Evolutionary conservation across 108 stramenopile genomes (phyloP).

Genomic region (Cyclotella baltica): DNA sequence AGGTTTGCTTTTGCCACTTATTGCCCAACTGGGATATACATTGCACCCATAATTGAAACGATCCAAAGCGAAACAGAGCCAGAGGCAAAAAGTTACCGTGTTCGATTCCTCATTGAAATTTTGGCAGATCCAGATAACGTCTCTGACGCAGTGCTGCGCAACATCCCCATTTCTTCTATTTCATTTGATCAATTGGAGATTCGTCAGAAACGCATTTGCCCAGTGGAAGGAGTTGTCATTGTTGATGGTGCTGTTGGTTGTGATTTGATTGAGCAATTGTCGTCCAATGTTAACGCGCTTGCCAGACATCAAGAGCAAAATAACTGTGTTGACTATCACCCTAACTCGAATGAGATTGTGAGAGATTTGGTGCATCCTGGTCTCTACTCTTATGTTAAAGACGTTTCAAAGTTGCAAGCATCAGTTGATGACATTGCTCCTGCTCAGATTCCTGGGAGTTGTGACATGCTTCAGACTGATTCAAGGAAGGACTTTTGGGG

Average conservation of each 20-base stretch:
- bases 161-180: not conserved
- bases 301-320: not conserved
- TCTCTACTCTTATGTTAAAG: not conserved
- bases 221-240: not conserved
- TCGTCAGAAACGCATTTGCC: not conserved
- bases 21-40: not conserved
- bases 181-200: not conserved
- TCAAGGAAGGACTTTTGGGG: not conserved
- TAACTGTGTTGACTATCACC: conserved; percentile 7
- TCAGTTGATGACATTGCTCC: not conserved
- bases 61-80: not conserved
- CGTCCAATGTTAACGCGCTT: not conserved
- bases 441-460: too few species aligned
- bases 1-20: not conserved
- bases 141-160: not conserved
- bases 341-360: not conserved
- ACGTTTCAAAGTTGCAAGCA: not conserved
- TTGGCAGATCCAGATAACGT: not conserved
- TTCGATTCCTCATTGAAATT: not conserved
- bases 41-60: not conserved
- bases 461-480: not conserved
- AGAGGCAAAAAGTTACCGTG: too few species aligned
- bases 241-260: conserved; percentile 1
- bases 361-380: conserved; percentile 1
- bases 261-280: not conserved